Evolutionary conservation across 176 grass and related monocot species (phyloP).

Genomic region (Lolium perenne): DNA sequence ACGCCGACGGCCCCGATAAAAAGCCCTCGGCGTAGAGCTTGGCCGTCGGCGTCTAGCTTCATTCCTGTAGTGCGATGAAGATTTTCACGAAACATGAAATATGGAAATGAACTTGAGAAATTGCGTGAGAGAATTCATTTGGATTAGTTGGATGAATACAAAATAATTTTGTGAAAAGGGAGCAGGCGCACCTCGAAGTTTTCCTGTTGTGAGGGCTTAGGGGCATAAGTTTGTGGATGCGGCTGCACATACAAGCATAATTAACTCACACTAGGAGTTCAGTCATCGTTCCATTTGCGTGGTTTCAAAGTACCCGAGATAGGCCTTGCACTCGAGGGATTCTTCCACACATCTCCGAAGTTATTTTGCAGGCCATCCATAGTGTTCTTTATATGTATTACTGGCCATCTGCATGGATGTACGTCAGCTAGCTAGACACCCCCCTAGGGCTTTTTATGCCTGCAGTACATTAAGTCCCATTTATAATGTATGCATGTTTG

Average conservation of each 20-base stretch:
- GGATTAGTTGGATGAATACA: background rate
- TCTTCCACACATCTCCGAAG: too few relatives aligned
- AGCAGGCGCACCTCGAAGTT: background rate
- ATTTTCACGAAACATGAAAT: background rate
- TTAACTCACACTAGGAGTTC: background rate
- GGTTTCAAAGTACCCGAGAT: background rate
- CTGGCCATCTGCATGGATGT: background rate
- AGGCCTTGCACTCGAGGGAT: too few relatives aligned
- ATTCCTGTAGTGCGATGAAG: too few relatives aligned
- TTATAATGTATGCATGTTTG: constrained; percentile 23
- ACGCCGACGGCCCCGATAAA: too few relatives aligned
- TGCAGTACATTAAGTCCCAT: constrained; percentile 19
- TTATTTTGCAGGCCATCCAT: background rate
- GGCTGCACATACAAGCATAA: background rate
- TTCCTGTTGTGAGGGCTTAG: background rate
- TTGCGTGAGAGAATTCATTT: background rate
- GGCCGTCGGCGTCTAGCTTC: too few relatives aligned
- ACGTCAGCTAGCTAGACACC: background rate
- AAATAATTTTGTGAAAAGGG: background rate
- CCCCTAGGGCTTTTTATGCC: constrained; percentile 15
- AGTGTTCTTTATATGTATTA: background rate
- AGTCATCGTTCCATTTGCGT: background rate
- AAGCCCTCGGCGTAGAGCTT: too few relatives aligned
- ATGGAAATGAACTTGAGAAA: background rate
- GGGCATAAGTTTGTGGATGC: background rate